Conservation (phyloP, 176 grass and related monocot genomes). For the Bolboschoenus planiculmis region DNA sequence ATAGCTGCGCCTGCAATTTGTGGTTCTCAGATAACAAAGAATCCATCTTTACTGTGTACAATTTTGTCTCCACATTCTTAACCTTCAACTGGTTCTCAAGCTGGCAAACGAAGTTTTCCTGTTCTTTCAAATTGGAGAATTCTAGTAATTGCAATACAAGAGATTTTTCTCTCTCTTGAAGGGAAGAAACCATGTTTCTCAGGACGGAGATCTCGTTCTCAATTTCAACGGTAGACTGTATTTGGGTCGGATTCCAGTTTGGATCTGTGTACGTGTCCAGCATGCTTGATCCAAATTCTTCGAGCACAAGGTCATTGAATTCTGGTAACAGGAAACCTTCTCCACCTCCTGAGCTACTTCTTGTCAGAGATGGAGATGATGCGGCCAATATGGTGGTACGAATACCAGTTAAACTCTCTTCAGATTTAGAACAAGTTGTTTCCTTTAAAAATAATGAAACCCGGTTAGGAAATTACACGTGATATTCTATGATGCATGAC, state of each 20-base stretch:
- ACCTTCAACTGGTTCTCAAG: slow-evolving; percentile 85
- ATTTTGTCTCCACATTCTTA: slow-evolving; percentile 60
- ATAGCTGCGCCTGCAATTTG: slow-evolving; percentile 45
- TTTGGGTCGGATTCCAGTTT: slow-evolving; percentile 29
- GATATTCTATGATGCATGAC: background rate
- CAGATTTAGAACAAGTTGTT: slow-evolving; percentile 45
- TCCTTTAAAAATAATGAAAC: slow-evolving; percentile 35
- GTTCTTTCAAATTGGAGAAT: slow-evolving; percentile 62
- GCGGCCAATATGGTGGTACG: slow-evolving; percentile 34
- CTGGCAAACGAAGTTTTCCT: slow-evolving; percentile 52
- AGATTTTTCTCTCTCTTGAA: slow-evolving; percentile 70
- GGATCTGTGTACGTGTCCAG: slow-evolving; percentile 15
- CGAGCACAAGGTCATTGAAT: slow-evolving; percentile 55
- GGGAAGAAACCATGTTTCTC: slow-evolving; percentile 63
- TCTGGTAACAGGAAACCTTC: slow-evolving; percentile 69
- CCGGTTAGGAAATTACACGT: background rate
- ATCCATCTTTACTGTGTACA: slow-evolving; percentile 65
- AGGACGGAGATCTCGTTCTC: slow-evolving; percentile 59
- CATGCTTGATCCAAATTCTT: slow-evolving; percentile 53
- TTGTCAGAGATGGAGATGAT: slow-evolving; percentile 36
- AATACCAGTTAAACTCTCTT: slow-evolving; percentile 33
- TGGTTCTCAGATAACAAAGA: slow-evolving; percentile 76
- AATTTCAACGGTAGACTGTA: slow-evolving; percentile 9
- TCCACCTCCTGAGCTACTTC: slow-evolving; percentile 49
- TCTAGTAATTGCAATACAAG: slow-evolving; percentile 64